Base-by-base conservation (phyloP, 2,329 filamentous ascomycete species). In the Alternaria sp. region DNA sequence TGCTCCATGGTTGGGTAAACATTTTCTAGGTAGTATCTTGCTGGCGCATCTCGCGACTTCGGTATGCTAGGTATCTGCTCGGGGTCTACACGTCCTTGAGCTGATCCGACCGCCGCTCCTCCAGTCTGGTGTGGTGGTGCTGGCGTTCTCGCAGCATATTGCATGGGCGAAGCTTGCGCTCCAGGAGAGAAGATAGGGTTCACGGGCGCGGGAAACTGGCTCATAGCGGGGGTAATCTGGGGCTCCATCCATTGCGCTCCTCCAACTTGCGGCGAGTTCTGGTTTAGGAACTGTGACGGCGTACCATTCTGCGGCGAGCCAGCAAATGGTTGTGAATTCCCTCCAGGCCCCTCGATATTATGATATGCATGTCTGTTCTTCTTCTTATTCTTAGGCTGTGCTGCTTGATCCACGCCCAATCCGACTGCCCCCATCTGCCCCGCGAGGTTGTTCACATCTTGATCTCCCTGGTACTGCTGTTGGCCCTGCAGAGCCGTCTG, bases 1-100 rank as follows among this genome's bases (percentile, higher is more conserved):
- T 92, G 92, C 81, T 98, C 94, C 82, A 98, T 97, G 4, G 95
- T 99, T 18, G 94, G 93, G 78, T 97, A 98, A 53, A 97, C 85
- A 78, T 97, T 92, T 69, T 86, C 89, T 70, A 96, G 86, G 77
- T 94, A 99, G 81, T 94, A 91, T 66, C 91, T 89, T 67, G 95
- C 92, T 8, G 92, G 86, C 8, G 87, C 80, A 78, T 99, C 95
- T 81, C 95, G 89, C 70, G 93, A 92, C 69, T 90, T 81, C 12
- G 95, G 94, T 52, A 99, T 87, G 75, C 94, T 97, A 43, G 95
- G 95, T 71, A 97, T 92, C 72, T 97, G 92, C 74, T 98, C 93
- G 18, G 93, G 89, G 63, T 97, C 93, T 55, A 98, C 92, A 73
- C 89, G 88, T 53, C 89, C 88, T 80, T 91, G 89, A 9, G 89